Percentiles rank a stretch among this genome's conserved stretches.
These are phyloP conservation scores for Myriosclerotinia scirpicola DNA, from an alignment of 2,329 filamentous ascomycete genomes.

Conservation along the genomic window DNA sequence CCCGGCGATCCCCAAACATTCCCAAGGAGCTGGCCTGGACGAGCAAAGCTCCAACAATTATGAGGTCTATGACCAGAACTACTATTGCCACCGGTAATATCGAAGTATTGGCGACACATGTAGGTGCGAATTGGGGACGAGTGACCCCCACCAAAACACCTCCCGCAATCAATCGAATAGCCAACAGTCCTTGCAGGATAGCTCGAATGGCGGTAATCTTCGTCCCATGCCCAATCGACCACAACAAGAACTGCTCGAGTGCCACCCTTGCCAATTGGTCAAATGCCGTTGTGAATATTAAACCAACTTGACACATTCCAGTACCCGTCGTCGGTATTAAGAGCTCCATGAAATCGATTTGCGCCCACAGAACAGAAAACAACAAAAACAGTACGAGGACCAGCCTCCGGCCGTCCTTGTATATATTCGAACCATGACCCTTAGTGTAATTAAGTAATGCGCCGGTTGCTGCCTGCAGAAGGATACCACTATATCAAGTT, in stretches of 20 bases:
- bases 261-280: constrained; percentile 40
- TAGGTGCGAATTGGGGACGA: constrained; percentile 38
- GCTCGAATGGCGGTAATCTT: constrained; percentile 35
- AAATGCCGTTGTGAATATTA: constrained; percentile 38
- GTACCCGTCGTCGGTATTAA: constrained; percentile 32
- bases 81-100: constrained; percentile 38
- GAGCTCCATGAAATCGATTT: constrained; percentile 39
- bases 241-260: constrained; percentile 41
- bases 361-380: constrained; percentile 40
- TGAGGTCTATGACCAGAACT: constrained; percentile 37
- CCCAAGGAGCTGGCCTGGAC: constrained; percentile 34
- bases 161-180: constrained; percentile 36
- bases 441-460: constrained; percentile 38
- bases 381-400: constrained; percentile 42
- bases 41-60: constrained; percentile 38
- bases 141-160: constrained; percentile 39
- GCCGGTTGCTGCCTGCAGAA: constrained; percentile 39
- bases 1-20: constrained; percentile 30
- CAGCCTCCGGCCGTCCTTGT: constrained; percentile 43
- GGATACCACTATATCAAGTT: constrained; percentile 36
- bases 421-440: constrained; percentile 38
- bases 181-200: constrained; percentile 37
- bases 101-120: constrained; percentile 38
- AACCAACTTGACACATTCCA: constrained; percentile 34
- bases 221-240: constrained; percentile 37